Base-by-base conservation (phyloP, 352 stramenopile species). In the Phytophthora ohioensis region DNA sequence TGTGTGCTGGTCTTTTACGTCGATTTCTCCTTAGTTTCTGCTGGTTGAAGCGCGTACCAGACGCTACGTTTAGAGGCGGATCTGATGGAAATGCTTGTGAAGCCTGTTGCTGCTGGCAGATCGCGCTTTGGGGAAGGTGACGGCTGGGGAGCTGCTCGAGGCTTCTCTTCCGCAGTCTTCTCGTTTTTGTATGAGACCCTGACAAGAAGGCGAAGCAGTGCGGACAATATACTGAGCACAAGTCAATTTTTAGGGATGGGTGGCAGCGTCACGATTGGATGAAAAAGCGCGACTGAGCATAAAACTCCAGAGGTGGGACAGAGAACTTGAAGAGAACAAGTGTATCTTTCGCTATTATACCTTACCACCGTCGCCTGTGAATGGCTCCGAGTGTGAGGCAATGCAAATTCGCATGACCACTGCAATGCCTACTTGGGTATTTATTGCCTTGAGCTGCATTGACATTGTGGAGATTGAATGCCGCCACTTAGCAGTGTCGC, bases 161-260 rank as follows among this genome's bases (percentile, higher is more conserved):
- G 46, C 30, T 55, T 75, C 63, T 76, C 57, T 72, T 69, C 64
- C 43, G 63, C 69, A 32, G 32, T 41, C 38, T 66, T 55, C 54
- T 68, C 36, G 49, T 13, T 60, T 75, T 54, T 75, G 49, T 67
- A 54, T 57, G 55, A 36, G 34, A 38, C 9, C 11, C n/a, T 36
- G 55, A 49, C 43, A 58, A 71, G 48, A 66, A 48, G 54, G 55
- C 38, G 43, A 70, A 57, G 51, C 38, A n/a, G n/a, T 5, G 47
- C 12, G 31, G 21, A 27, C 21, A 8, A 2, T n/a, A 61, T 68
- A 68, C 15, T 41, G 39, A 61, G 30, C 11, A 4, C 31, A 67
- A 67, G 59, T 67, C 10, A 48, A 21, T 31, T 31, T 9, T 39
- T 21, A 11, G 32, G 39, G 59, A 59, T 54, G 51, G 48, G 39